phyloP scores from a whole-genome alignment of 805 yeast genomes.

The Metschnikowia arizonensis region DNA sequence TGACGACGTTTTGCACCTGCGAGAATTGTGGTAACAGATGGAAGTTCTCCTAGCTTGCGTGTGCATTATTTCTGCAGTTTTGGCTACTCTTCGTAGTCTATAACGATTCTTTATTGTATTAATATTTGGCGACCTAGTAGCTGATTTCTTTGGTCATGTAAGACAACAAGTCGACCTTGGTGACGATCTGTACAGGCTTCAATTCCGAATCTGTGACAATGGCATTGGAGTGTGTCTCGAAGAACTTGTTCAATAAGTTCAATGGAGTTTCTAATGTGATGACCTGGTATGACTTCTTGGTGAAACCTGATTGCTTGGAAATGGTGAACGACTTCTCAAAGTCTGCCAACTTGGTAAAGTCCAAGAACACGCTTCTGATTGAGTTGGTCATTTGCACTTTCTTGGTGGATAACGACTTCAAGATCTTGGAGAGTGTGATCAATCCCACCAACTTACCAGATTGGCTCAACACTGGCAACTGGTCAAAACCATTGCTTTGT shows the following conservation, averaged over 20 bases:
- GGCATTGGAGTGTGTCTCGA: conserved; percentile 81
- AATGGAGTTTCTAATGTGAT: conserved; percentile 65
- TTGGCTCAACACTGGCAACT: conserved; percentile 67
- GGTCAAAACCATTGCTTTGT: conserved; percentile 77
- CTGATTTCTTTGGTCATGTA: conserved; percentile 37
- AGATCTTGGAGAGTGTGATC: conserved; percentile 68
- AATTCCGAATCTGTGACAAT: conserved; percentile 68
- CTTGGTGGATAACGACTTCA: conserved; percentile 63
- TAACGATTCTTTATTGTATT: conserved; percentile 1
- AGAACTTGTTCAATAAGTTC: conserved; percentile 67
- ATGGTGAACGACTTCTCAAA: conserved; percentile 62
- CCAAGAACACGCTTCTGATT: conserved; percentile 59
- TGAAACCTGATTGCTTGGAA: conserved; percentile 49
- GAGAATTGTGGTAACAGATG: conserved; percentile 97
- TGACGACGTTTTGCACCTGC: conserved; percentile 97
- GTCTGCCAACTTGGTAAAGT: conserved; percentile 69
- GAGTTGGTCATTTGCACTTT: conserved; percentile 52
- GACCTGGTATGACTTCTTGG: conserved; percentile 62
- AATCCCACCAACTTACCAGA: conserved; percentile 67
- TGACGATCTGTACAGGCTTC: conserved; percentile 78
- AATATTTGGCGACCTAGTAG: conserved; percentile 7
- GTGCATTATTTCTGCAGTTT: no score
- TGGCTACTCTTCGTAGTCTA: not conserved
- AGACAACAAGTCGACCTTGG: conserved; percentile 78
- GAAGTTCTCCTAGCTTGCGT: conserved; percentile 71